phyloP scores from a whole-genome alignment of 495 filamentous ascomycete species.

The Hypoxylon lenormandii region DNA sequence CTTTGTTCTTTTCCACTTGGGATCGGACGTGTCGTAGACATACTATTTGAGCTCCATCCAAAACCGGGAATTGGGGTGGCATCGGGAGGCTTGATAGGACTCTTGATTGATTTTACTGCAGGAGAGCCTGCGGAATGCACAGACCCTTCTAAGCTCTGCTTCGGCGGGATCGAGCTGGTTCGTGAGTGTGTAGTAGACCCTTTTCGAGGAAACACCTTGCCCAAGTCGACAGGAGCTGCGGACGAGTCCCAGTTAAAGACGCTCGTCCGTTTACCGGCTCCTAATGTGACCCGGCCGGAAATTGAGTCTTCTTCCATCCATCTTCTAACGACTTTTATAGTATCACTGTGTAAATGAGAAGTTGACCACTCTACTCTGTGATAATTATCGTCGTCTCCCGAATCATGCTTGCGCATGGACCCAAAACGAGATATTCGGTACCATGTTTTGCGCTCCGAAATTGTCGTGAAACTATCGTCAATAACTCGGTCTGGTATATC shows the following conservation, averaged over 20 bases:
- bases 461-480: conserved; percentile 62
- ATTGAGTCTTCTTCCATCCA: conserved; percentile 73
- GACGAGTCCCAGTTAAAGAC: conserved; percentile 68
- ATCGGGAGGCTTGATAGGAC: conserved; percentile 30
- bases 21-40: conserved; percentile 4
- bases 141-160: conserved; percentile 5
- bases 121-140: conserved; percentile 7
- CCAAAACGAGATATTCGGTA: conserved; percentile 70
- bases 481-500: conserved; percentile 56
- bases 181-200: conserved; percentile 33
- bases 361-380: conserved; percentile 66
- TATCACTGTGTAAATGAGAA: conserved; percentile 64
- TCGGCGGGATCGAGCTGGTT: conserved; percentile 35
- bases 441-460: conserved; percentile 71
- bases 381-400: conserved; percentile 69
- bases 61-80: conserved; percentile 27
- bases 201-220: conserved; percentile 58
- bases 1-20: background rate
- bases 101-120: conserved; percentile 24
- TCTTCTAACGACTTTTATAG: conserved; percentile 66
- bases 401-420: conserved; percentile 67
- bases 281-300: conserved; percentile 61
- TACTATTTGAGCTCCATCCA: conserved; percentile 28
- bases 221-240: conserved; percentile 59
- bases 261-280: conserved; percentile 54